Evolutionary conservation across 257 asterid genomes (phyloP), one percentile per base, ranked within the genome.

Genomic region (Osmanthus fragrans): DNA sequence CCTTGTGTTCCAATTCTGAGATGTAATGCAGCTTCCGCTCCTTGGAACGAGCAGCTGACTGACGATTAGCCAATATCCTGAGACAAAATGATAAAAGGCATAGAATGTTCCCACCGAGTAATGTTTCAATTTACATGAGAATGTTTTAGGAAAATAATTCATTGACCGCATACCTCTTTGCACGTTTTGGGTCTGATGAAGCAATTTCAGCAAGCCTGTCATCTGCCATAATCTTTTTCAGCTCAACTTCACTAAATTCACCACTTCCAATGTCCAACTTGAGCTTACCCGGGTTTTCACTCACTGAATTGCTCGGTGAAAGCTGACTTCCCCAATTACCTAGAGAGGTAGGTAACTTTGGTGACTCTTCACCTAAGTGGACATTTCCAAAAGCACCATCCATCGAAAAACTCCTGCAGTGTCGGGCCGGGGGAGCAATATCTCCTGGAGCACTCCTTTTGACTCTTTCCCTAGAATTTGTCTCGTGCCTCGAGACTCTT

Each of bases 31-130:
- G 25, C 85, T 92, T 94, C 64, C 97, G 82, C 86, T 94, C 99
- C 89, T 94, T 94, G 51, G 99, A 94, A 73, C 97, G 96, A 82
- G 97, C 99, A 81, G 97, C 97, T 60, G 98, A 94, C 70, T 90
- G 97, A 72, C 98, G 93, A 80, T 91, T 94, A 25, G 97, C 96
- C 88, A 94, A 82, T 85, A 94, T 92, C 87, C 99, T 94, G 87
- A 67, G 11, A 74, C 47, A 65, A 71, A 80, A n/a, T 29, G 76
- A 65, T 13, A 30, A 73, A 23, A 15, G 7, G 73, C 51, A 23
- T 29, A 65, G 54, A 72, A 40, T 30, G 56, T 37, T 51, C 23
- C 13, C 18, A 42, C 5, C 1, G 1, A 42, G 51, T 42, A 42
- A 11, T 42, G 51, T 60, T 60, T 21, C 10, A 10, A 25, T 4